Evolutionary conservation across 306 rosid genomes (phyloP).

Genomic region (Castanea mollissima): DNA sequence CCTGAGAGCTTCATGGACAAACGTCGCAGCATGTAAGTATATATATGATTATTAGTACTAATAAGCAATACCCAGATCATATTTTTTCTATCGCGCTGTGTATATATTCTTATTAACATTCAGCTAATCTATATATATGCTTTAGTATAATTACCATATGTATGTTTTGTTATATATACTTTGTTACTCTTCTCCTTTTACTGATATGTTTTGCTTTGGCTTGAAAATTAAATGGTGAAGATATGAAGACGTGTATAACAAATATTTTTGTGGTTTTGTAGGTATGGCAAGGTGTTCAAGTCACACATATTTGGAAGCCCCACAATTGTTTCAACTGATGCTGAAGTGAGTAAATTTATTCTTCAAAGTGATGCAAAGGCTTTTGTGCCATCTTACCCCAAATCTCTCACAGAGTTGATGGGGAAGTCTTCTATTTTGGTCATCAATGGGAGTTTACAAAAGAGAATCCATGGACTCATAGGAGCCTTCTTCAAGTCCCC

Average conservation of each 20-base stretch:
- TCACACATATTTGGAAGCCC: constrained; percentile 97
- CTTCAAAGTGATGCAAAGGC: constrained; percentile 88
- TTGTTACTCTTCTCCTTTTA: too few species aligned
- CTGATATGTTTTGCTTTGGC: not conserved
- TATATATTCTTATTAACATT: not conserved
- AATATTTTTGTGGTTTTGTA: constrained; percentile 18
- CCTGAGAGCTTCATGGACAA: constrained; percentile 87
- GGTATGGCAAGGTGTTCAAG: constrained; percentile 96
- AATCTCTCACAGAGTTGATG: constrained; percentile 82
- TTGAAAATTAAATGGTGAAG: not conserved
- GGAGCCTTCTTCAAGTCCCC: constrained; percentile 95
- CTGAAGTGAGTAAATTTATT: constrained; percentile 77
- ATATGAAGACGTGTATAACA: not conserved
- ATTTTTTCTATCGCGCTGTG: not conserved
- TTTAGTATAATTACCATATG: not conserved
- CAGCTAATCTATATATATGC: not conserved
- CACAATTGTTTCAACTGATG: constrained; percentile 84
- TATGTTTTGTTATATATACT: not conserved
- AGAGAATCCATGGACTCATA: constrained; percentile 90
- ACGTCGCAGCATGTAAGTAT: constrained; percentile 61
- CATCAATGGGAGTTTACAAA: constrained; percentile 87
- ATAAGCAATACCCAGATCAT: not conserved
- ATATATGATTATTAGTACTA: not conserved
- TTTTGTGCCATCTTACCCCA: constrained; percentile 92
- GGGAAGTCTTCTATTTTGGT: constrained; percentile 93